Evolutionary conservation across 2,329 filamentous ascomycete genomes (phyloP), one percentile per base, ranked within the genome.

Genomic region (Sporothrix brunneoviolacea): DNA sequence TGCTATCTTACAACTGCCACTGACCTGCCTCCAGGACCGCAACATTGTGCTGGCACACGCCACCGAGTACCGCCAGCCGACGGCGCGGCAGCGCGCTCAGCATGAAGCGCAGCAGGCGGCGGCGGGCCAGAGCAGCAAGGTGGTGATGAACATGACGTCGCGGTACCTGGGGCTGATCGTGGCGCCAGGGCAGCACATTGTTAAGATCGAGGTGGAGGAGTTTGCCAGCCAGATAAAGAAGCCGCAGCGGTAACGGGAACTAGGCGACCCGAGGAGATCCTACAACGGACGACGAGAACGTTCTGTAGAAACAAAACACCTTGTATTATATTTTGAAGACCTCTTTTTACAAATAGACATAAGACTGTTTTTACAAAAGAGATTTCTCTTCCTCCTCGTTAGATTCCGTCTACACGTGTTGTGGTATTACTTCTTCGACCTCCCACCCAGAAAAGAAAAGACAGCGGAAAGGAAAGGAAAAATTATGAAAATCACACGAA

Each of bases 81-180:
- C 81, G 2, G 64, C 69, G 16, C 69, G 74, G 36, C 69, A 74
- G 48, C 59, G 69, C 4, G 65, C 68, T 9, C 69, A 70, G 52
- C 62, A 69, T 38, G 62, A 64, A 66, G 40, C 62, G 6, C 47
- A 50, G 37, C 47, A 70, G 49, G 64, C 68, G 15, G 62, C 64
- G 16, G 57, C 60, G 2, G 60, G 58, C n/a, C 61, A 7, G 61
- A 59, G 13, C n/a, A n/a, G n/a, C 19, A 72, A 68, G 13, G 62
- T 85, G 50, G 79, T 76, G 55, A 68, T 88, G 48, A 79, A 89
- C 59, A 87, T 95, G 83, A 85, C 81, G 22, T 90, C 86, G 58
- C 82, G 93, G 48, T 95, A 89, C 63, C 79, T 98, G 19, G 93
- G 93, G 0, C 70, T 97, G 22, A 83, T 98, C 3, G 91, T 96